These are phyloP conservation scores for Pythium pectinolyticum DNA, from an alignment of 352 stramenopile genomes.

Conservation along the genomic window DNA sequence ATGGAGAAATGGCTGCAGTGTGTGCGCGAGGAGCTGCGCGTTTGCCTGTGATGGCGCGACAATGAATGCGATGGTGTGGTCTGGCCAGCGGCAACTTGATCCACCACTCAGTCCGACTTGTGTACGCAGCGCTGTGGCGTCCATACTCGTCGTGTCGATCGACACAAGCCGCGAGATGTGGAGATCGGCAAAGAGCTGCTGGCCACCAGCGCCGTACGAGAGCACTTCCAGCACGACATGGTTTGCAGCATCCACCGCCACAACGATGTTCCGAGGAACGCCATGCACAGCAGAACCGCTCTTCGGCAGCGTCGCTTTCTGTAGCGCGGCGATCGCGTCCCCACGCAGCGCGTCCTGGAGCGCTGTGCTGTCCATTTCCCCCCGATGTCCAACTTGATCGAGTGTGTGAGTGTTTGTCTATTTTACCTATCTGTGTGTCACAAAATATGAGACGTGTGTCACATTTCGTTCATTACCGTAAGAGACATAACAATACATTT, in stretches of 20 bases:
- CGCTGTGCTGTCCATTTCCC: constrained; percentile 10
- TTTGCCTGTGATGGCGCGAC: constrained; percentile 49
- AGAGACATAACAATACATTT: no score
- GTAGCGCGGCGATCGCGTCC: constrained; percentile 51
- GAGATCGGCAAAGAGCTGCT: constrained; percentile 62
- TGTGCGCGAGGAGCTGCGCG: constrained; percentile 44
- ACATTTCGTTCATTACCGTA: no score
- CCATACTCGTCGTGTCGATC: constrained; percentile 36
- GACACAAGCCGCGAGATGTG: constrained; percentile 51
- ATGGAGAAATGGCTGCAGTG: constrained; percentile 32
- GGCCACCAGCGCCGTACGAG: constrained; percentile 59
- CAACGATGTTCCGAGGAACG: constrained; percentile 23
- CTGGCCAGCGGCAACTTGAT: constrained; percentile 12
- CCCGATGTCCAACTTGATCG: no score
- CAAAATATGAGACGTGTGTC: no score
- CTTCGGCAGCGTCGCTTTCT: constrained; percentile 17
- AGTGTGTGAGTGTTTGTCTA: no score
- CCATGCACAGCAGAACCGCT: neutral
- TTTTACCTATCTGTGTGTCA: no score
- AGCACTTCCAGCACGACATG: constrained; percentile 68
- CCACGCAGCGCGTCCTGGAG: constrained; percentile 54
- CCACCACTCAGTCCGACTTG: constrained; percentile 35
- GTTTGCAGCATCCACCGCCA: constrained; percentile 57
- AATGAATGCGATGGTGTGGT: constrained; percentile 50
- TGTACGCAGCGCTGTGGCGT: constrained; percentile 33